Conservation (phyloP, 441 rosid species). For the Erodium moschatum region DNA sequence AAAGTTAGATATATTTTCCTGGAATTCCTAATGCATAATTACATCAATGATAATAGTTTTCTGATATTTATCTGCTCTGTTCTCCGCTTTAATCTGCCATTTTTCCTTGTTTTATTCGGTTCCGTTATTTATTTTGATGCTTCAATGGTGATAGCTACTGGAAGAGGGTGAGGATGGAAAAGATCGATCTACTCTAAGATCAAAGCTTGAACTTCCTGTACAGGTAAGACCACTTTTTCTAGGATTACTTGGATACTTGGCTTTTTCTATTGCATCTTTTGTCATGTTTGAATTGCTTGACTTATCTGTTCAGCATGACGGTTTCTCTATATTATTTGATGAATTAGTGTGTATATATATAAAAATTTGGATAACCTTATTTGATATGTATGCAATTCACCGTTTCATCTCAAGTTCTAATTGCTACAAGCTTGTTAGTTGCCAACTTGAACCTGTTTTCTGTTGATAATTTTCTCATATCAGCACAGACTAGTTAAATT, state of each 20-base stretch:
- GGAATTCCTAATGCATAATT: background rate
- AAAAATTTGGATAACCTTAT: background rate
- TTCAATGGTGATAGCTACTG: slow-evolving; percentile 49
- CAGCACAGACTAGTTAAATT: too few species aligned
- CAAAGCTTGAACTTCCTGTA: slow-evolving; percentile 97
- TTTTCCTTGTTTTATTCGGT: background rate
- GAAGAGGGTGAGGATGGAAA: slow-evolving; percentile 90
- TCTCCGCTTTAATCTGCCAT: background rate
- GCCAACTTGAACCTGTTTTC: too few species aligned
- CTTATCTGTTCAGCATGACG: background rate
- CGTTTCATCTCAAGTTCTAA: too few species aligned
- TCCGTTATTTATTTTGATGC: slow-evolving; percentile 13
- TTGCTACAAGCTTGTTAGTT: too few species aligned
- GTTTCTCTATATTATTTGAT: background rate
- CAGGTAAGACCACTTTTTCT: slow-evolving; percentile 38
- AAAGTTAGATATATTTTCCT: background rate
- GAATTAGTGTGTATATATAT: background rate
- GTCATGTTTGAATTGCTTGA: slow-evolving; percentile 5
- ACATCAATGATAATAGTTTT: background rate
- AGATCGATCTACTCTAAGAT: slow-evolving; percentile 63
- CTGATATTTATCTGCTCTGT: background rate
- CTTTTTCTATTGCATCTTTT: background rate
- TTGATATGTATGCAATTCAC: too few species aligned
- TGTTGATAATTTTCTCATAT: too few species aligned
- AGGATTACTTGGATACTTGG: background rate